Conservation (phyloP, 345 rosid species). For the Rhizophora mangle region DNA sequence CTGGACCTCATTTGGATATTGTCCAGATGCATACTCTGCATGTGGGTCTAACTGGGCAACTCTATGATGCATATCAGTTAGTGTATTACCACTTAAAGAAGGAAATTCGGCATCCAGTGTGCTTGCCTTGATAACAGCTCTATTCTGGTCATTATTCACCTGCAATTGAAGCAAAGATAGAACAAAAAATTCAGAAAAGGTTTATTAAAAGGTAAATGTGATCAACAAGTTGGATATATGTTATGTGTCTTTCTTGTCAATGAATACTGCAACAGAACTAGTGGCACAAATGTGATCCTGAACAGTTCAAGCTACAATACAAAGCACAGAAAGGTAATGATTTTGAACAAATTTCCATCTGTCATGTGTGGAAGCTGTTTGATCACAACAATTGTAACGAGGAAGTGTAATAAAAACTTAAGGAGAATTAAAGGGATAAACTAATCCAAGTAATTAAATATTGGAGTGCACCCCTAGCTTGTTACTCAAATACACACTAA, state of each 20-base stretch:
- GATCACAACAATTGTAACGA: constrained; percentile 5
- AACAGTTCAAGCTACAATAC: background rate
- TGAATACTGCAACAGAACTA: no score
- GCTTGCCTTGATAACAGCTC: constrained; percentile 13
- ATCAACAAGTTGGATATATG: background rate
- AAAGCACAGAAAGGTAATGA: background rate
- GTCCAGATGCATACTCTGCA: constrained; percentile 32
- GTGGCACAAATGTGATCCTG: background rate
- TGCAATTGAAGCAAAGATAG: constrained; percentile 18
- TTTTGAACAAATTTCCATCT: background rate
- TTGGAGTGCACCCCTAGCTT: background rate
- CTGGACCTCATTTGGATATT: constrained; percentile 25
- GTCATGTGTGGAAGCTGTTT: background rate
- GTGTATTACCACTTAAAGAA: constrained; percentile 14
- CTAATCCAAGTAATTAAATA: background rate
- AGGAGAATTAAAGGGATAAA: background rate
- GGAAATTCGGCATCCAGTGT: constrained; percentile 19
- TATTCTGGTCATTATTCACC: constrained; percentile 21
- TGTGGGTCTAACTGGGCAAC: constrained; percentile 20
- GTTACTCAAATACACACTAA: constrained; percentile 8
- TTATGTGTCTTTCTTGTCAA: no score
- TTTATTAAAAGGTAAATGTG: background rate
- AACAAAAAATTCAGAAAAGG: background rate
- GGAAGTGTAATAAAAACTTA: background rate
- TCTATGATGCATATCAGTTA: constrained; percentile 19